Evolutionary conservation across 2,329 filamentous ascomycete genomes (phyloP).

Genomic region (Drechslera avenae): DNA sequence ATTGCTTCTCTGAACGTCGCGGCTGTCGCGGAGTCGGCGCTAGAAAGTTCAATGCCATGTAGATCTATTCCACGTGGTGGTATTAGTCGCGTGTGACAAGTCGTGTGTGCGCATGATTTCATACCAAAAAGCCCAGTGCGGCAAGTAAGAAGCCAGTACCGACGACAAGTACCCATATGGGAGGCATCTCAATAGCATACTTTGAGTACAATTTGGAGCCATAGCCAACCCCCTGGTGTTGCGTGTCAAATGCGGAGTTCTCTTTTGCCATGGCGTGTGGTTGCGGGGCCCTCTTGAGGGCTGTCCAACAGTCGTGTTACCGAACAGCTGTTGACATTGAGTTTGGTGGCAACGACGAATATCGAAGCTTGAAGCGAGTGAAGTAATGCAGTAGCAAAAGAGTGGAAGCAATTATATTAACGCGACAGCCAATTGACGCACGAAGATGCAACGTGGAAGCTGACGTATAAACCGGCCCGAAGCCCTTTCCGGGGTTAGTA

Average conservation of each 20-base stretch:
- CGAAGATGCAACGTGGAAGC: conserved; percentile 47
- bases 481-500: conserved; percentile 6
- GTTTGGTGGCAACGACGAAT: conserved; percentile 9
- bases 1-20: conserved; percentile 80
- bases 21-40: conserved; percentile 80
- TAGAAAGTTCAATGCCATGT: conserved; percentile 71
- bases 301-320: conserved; percentile 24
- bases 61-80: conserved; percentile 57
- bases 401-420: conserved; percentile 19
- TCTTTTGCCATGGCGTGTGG: conserved; percentile 22
- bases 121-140: conserved; percentile 41
- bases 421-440: conserved; percentile 31
- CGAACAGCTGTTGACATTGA: conserved; percentile 28
- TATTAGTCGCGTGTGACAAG: conserved; percentile 1
- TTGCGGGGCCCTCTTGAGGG: conserved; percentile 13
- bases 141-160: conserved; percentile 30
- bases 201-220: conserved; percentile 35
- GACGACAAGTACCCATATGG: conserved; percentile 39
- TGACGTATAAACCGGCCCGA: conserved; percentile 19
- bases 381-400: neutral
- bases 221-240: conserved; percentile 29
- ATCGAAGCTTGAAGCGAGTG: conserved; percentile 2
- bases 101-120: neutral
- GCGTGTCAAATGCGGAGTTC: conserved; percentile 36
- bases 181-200: conserved; percentile 35